These are phyloP conservation scores for Phascolomyces articulosus DNA, from an alignment of 371 early-diverging fungal genomes.

Conservation along the genomic window DNA sequence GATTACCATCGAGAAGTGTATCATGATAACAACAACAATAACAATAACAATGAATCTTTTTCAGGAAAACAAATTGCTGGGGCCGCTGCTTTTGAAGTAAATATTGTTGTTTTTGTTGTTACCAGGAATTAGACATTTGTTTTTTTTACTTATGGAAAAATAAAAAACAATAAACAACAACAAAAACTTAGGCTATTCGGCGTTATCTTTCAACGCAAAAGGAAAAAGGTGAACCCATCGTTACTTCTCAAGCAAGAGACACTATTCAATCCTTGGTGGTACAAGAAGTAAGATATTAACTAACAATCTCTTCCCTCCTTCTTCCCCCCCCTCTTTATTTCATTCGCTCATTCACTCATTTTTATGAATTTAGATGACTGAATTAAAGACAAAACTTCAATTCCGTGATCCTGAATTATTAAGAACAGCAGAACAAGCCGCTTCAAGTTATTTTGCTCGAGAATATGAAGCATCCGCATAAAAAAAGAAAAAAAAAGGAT, in stretches of 20 bases:
- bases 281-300: slow-evolving; percentile 25
- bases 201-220: slow-evolving; percentile 31
- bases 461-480: slow-evolving; percentile 18
- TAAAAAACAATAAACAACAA: not conserved
- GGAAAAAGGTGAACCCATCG: slow-evolving; percentile 22
- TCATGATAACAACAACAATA: slow-evolving; percentile 18
- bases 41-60: slow-evolving; percentile 3
- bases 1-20: slow-evolving; percentile 44
- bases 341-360: not conserved
- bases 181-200: slow-evolving; percentile 30
- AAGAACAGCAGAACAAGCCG: slow-evolving; percentile 25
- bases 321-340: not conserved
- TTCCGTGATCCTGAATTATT: slow-evolving; percentile 2
- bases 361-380: not conserved
- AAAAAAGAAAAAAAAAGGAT: not conserved
- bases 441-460: slow-evolving; percentile 24
- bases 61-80: slow-evolving; percentile 53
- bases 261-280: slow-evolving; percentile 21
- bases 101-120: not conserved
- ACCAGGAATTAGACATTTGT: too few relatives aligned
- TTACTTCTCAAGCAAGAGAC: slow-evolving; percentile 30
- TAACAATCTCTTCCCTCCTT: not conserved
- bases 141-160: too few relatives aligned
- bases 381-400: not conserved
- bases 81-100: slow-evolving; percentile 63